These are phyloP conservation scores for Aspergillus ostianus DNA, from an alignment of 495 filamentous ascomycete species.

Conservation along the genomic window DNA sequence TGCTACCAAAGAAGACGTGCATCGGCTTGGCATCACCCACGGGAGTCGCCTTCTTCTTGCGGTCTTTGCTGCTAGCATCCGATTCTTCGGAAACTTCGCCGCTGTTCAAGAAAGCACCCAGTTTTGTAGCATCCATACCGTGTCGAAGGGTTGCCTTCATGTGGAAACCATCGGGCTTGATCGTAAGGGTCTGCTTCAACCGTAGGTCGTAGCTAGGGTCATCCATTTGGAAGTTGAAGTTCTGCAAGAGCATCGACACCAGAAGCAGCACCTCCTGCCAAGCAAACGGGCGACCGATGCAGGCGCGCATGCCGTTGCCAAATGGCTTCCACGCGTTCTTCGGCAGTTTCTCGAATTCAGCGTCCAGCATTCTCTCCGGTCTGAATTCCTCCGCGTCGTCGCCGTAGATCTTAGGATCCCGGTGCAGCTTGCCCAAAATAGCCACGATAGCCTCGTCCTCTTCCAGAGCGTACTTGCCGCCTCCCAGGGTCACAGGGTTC, in stretches of 20 bases:
- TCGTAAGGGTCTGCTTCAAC: slow-evolving; percentile 69
- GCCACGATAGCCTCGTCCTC: slow-evolving; percentile 54
- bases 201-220: slow-evolving; percentile 55
- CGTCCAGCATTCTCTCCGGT: slow-evolving; percentile 66
- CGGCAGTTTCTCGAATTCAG: slow-evolving; percentile 56
- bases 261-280: slow-evolving; percentile 60
- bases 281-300: slow-evolving; percentile 68
- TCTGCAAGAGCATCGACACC: slow-evolving; percentile 56
- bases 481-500: slow-evolving; percentile 49
- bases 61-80: neutral
- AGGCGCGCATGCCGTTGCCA: slow-evolving; percentile 64
- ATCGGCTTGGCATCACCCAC: slow-evolving; percentile 1
- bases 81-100: neutral
- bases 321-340: slow-evolving; percentile 59
- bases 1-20: slow-evolving; percentile 12
- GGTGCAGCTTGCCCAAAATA: slow-evolving; percentile 59
- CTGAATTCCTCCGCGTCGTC: slow-evolving; percentile 60
- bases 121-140: slow-evolving; percentile 36
- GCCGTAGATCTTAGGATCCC: slow-evolving; percentile 65
- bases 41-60: neutral
- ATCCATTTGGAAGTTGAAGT: slow-evolving; percentile 58
- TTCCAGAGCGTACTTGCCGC: slow-evolving; percentile 60
- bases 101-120: neutral
- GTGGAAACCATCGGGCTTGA: slow-evolving; percentile 72
- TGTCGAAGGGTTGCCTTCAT: slow-evolving; percentile 64